Conservation (phyloP, 495 filamentous ascomycete genomes). For the Lophiotrema nucula region DNA sequence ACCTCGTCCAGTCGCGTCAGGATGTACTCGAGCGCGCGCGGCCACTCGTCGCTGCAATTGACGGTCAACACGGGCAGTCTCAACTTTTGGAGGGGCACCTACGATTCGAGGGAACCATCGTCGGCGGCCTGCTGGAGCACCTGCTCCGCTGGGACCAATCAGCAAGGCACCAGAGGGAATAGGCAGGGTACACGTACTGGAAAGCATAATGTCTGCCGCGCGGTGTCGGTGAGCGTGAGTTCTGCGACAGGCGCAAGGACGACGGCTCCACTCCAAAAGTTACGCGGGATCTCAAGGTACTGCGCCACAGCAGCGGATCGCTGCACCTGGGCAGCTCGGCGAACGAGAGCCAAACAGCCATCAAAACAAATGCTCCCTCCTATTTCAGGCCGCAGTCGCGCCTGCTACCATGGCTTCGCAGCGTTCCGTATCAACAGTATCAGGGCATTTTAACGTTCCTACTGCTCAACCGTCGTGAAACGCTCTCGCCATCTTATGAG, state of each 20-base stretch:
- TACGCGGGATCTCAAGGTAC: no score
- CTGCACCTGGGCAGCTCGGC: no score
- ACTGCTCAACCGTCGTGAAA: no score
- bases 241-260: neutral
- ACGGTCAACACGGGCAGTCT: constrained; percentile 62
- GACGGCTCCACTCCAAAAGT: no score
- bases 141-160: constrained; percentile 51
- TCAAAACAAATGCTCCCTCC: no score
- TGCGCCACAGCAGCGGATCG: no score
- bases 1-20: constrained; percentile 39
- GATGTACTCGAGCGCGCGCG: constrained; percentile 38
- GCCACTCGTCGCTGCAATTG: constrained; percentile 43
- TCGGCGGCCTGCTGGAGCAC: constrained; percentile 61
- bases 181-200: constrained; percentile 1
- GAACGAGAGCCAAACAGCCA: no score
- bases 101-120: constrained; percentile 71
- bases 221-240: neutral
- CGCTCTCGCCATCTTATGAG: no score
- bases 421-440: no score
- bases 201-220: neutral
- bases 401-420: no score
- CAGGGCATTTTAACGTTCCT: no score
- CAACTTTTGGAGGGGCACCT: constrained; percentile 47
- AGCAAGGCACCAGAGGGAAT: constrained; percentile 10
- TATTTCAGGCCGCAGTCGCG: no score